Base-by-base conservation (phyloP, 805 yeast species). In the Clavispora fructus region DNA sequence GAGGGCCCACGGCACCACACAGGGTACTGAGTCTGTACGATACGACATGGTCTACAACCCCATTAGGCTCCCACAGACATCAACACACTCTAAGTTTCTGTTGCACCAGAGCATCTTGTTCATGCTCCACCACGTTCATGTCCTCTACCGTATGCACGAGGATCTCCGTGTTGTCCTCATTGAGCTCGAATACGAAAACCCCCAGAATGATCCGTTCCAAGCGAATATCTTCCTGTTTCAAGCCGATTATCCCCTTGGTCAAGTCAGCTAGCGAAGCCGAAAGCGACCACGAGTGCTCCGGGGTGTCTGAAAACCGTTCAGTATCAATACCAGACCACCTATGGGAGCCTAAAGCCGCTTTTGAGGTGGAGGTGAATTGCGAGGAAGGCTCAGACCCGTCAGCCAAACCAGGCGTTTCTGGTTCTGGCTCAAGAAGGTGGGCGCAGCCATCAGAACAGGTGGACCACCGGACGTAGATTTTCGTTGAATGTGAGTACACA, bases 101-200 rank as follows among this genome's bases (percentile, higher is more conserved):
- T 9, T 28, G 45, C 11, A 45, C 48, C 19, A 35, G 35, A 39
- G 44, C 42, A 38, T 50, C 52, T n/a, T 49, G 45, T 7, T 29
- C 43, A 16, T 47, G 72, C 54, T 82, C 86, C 23, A 79, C 62
- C 39, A 83, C 69, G 49, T 83, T 83, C 46, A 85, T 71, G 54
- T 82, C 76, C 53, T 85, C 92, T 29, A 85, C 72, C 2, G 86
- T 81, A 57, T 84, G 87, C 6, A 80, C 87, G 7, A 70, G 40
- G 30, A 85, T 77, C 49, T 69, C 60, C 47, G 77, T 74, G 57
- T 82, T 81, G n/a, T 68, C 65, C 23, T 72, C 73, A 55, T 74
- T 79, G 47, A 85, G 67, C 56, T 85, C 91, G 57, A 84, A 84
- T 7, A 83, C 71, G 55, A 85, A 85, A 3, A 81, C 60, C 1